Evolutionary conservation across 495 filamentous ascomycete species (phyloP).

Genomic region (Trichocladium antarcticum): DNA sequence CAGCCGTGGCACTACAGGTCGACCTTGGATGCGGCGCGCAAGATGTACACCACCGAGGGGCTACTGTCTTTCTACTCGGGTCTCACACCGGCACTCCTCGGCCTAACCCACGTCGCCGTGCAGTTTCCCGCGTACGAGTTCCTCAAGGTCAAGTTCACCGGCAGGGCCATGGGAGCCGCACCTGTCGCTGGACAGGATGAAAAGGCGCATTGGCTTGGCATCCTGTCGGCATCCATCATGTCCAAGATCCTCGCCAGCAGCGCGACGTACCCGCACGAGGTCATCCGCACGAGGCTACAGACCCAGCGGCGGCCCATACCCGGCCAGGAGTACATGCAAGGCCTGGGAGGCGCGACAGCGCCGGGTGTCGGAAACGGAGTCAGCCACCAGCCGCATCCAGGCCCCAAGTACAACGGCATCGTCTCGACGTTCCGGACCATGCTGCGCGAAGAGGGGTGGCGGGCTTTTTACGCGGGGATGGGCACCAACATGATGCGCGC

Average conservation of each 20-base stretch:
- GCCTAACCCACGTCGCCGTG: conserved; percentile 89
- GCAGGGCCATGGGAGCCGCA: conserved; percentile 64
- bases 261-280: conserved; percentile 95
- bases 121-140: conserved; percentile 96
- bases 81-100: conserved; percentile 80
- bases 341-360: conserved; percentile 32
- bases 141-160: conserved; percentile 83
- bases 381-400: background rate
- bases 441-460: conserved; percentile 83
- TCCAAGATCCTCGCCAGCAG: conserved; percentile 92
- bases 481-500: conserved; percentile 96
- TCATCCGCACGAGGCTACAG: conserved; percentile 79
- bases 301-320: conserved; percentile 63
- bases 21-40: conserved; percentile 79
- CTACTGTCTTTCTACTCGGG: conserved; percentile 90
- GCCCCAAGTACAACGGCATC: conserved; percentile 66
- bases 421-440: conserved; percentile 77
- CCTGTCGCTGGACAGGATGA: conserved; percentile 30
- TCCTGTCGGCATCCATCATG: conserved; percentile 79
- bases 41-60: conserved; percentile 90
- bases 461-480: conserved; percentile 94
- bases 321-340: conserved; percentile 52
- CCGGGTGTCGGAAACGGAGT: background rate
- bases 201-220: conserved; percentile 47
- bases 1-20: conserved; percentile 80